Evolutionary conservation across 2,329 filamentous ascomycete species (phyloP), one percentile per base, ranked within the genome.

Genomic region (Microdochium nivale): DNA sequence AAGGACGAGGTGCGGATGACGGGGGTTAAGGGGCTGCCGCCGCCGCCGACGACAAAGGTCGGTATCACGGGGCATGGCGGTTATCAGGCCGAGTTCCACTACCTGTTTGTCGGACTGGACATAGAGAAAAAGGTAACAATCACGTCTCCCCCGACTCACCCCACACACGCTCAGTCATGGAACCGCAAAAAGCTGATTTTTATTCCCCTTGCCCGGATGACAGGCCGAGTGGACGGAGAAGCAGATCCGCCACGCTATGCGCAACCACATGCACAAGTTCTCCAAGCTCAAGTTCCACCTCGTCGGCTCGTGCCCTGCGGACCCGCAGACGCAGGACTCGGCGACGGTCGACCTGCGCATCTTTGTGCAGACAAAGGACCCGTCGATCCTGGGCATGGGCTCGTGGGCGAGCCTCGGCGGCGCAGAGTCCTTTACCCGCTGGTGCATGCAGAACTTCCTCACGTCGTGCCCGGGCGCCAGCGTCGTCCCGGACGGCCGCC

Each of bases 31-130:
- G 65, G 60, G 52, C 63, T 63, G 8, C 64, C 67, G 30, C 66
- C 67, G 14, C 66, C 66, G 19, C 62, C 66, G 14, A 69, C 67
- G 1, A 68, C 66, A 19, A 68, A 68, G 53, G 56, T 67, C 14
- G 66, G 63, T 19, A 63, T 69, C 48, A 68, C 67, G 56, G 66
- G 66, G 43, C 53, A 56, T 10, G 65, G 60, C 25, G 67, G 66
- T 33, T 68, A 61, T 51, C 62, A 67, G 33, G 62, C 59, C 8
- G 63, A 67, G 50, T 51, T 27, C 16, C 49, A 51, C 43, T 37
- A 47, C 33, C 32, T 32, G 21, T 47, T 47, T 16, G 37, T 46
- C 37, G 49, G 49, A 4, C 40, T 51, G 25, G 49, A 51, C 25
- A 33, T 46, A 13, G 33, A 51, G 27, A 27, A 47, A 25, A 51